phyloP scores from a whole-genome alignment of 2,329 filamentous ascomycete species.

The Aspergillus viridinutans region DNA sequence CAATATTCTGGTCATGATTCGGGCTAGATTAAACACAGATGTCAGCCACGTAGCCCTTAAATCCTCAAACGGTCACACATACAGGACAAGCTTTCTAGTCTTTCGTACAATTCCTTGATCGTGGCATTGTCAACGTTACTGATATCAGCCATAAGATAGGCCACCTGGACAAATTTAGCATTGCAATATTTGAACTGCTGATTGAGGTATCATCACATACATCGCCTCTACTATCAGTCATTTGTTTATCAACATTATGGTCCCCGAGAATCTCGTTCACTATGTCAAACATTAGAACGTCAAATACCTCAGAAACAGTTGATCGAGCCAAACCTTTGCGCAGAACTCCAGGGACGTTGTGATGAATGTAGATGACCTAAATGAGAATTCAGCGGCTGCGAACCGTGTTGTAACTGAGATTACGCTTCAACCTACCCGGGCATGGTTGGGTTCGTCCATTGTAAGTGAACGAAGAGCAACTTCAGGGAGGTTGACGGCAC shows the following conservation, averaged over 20 bases:
- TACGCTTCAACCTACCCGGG: constrained; percentile 55
- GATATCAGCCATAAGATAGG: constrained; percentile 97
- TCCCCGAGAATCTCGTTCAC: constrained; percentile 93
- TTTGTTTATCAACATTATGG: constrained; percentile 99
- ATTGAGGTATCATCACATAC: constrained; percentile 43
- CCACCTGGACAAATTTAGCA: constrained; percentile 52
- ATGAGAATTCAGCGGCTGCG: not conserved
- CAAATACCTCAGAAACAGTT: not conserved
- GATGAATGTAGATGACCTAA: constrained; percentile 88
- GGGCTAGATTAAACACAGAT: constrained; percentile 27
- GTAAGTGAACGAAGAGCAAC: constrained; percentile 85
- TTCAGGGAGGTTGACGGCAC: constrained; percentile 96
- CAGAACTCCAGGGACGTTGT: constrained; percentile 92
- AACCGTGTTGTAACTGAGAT: not conserved
- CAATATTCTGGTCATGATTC: constrained; percentile 45
- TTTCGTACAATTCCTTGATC: constrained; percentile 81
- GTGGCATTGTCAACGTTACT: constrained; percentile 76
- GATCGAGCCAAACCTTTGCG: constrained; percentile 58
- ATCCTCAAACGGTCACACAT: constrained; percentile 38
- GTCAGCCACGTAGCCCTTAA: constrained; percentile 7
- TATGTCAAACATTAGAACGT: constrained; percentile 28
- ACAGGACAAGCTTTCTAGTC: constrained; percentile 76
- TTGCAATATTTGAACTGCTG: not conserved
- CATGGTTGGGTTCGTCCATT: constrained; percentile 81
- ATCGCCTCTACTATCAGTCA: constrained; percentile 90